These are phyloP conservation scores for Xylaria intraflava DNA, from an alignment of 495 filamentous ascomycete genomes.

Conservation along the genomic window DNA sequence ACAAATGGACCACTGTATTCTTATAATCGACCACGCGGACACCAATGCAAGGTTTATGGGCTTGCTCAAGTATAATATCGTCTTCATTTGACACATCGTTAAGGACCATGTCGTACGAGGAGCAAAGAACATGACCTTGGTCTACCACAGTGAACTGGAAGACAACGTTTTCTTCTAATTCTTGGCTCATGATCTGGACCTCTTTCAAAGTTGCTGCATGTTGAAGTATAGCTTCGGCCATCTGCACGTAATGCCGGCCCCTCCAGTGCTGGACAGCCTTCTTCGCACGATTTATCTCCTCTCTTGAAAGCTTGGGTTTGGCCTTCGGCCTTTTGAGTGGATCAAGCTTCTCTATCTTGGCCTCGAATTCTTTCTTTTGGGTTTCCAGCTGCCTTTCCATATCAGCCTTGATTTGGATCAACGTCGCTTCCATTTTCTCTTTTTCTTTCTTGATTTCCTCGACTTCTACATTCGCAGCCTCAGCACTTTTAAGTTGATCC, in stretches of 20 bases:
- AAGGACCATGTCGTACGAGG: conserved; percentile 92
- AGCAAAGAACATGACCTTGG: conserved; percentile 77
- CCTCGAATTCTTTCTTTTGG: conserved; percentile 72
- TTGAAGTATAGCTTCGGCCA: conserved; percentile 90
- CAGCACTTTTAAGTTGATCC: conserved; percentile 70
- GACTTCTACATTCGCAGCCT: conserved; percentile 70
- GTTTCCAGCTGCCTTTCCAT: conserved; percentile 73
- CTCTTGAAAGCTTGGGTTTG: conserved; percentile 58
- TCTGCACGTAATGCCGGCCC: conserved; percentile 77
- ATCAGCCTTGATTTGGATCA: conserved; percentile 72
- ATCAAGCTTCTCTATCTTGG: conserved; percentile 45
- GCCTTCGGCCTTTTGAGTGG: conserved; percentile 43
- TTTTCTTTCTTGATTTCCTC: conserved; percentile 83
- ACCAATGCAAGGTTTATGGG: conserved; percentile 83
- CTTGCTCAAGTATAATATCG: conserved; percentile 72
- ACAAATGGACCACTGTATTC: conserved; percentile 78
- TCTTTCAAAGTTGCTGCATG: conserved; percentile 86
- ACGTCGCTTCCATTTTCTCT: conserved; percentile 74
- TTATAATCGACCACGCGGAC: conserved; percentile 90
- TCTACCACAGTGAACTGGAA: conserved; percentile 95
- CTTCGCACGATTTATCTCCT: conserved; percentile 64
- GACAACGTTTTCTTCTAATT: conserved; percentile 86
- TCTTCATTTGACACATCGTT: conserved; percentile 86
- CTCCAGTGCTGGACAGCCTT: conserved; percentile 68
- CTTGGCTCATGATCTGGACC: conserved; percentile 95